Evolutionary conservation across 2,329 filamentous ascomycete species (phyloP).

Genomic region (Xylaria sp.): DNA sequence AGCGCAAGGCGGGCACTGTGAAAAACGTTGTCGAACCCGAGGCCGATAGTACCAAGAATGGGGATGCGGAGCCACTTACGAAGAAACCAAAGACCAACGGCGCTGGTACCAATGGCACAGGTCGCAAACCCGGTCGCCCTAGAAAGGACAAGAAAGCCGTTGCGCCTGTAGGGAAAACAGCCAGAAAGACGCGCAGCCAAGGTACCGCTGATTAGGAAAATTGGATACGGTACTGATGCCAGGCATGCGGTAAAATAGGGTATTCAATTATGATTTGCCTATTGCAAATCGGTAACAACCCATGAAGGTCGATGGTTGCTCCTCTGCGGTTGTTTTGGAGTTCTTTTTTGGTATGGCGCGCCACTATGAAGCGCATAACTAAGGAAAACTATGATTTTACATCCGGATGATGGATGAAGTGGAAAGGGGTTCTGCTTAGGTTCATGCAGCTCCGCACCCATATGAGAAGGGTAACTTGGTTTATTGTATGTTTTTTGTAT

Average conservation of each 20-base stretch:
- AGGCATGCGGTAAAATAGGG: neutral
- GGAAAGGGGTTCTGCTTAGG: neutral
- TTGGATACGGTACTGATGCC: neutral
- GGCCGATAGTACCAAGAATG: slow-evolving; percentile 22
- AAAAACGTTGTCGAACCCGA: slow-evolving; percentile 33
- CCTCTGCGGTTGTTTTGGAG: neutral
- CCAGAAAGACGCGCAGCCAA: slow-evolving; percentile 54
- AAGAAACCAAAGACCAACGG: slow-evolving; percentile 57
- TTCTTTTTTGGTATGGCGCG: slow-evolving; percentile 19
- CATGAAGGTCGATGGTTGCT: neutral
- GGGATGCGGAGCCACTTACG: slow-evolving; percentile 45
- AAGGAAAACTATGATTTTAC: neutral
- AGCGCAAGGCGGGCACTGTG: slow-evolving; percentile 43
- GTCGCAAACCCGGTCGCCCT: slow-evolving; percentile 50
- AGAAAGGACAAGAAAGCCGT: slow-evolving; percentile 50
- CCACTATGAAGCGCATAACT: slow-evolving; percentile 7
- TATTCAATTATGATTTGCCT: neutral
- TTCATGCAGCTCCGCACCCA: neutral
- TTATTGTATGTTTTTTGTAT: slow-evolving; percentile 30
- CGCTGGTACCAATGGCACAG: slow-evolving; percentile 40
- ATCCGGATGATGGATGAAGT: neutral
- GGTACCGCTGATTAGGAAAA: slow-evolving; percentile 29
- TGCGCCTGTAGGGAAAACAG: slow-evolving; percentile 49
- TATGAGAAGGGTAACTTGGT: neutral
- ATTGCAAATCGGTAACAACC: slow-evolving; percentile 2